Percentiles rank a stretch among this genome's conserved stretches.
Conservation (phyloP, 805 yeast genomes). For the Lachancea sp. region DNA sequence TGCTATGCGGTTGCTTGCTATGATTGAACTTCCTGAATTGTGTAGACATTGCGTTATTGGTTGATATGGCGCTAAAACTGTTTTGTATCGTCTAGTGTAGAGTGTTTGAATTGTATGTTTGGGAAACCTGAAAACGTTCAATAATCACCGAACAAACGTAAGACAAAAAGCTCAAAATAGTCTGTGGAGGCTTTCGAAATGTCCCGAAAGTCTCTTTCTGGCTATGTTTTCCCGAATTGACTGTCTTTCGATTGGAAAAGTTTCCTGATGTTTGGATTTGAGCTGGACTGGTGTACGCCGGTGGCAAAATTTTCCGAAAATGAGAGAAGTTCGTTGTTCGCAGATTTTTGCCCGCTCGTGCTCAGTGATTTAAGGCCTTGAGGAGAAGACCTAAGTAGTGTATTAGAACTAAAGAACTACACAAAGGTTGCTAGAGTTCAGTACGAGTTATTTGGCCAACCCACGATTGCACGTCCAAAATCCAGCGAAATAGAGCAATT, state of each 20-base stretch:
- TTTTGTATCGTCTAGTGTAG: neutral
- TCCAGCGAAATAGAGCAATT: no score
- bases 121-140: neutral
- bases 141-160: neutral
- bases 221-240: neutral
- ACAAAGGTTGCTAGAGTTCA: no score
- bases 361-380: no score
- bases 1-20: slow-evolving; percentile 13
- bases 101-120: neutral
- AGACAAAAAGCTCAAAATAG: neutral
- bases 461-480: no score
- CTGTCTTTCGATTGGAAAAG: neutral
- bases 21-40: slow-evolving; percentile 23
- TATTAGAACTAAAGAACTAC: no score
- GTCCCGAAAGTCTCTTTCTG: neutral
- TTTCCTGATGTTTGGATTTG: neutral
- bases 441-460: no score
- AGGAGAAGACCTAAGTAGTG: no score
- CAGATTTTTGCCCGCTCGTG: no score
- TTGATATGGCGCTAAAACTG: neutral
- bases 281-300: neutral
- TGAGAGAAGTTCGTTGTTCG: no score
- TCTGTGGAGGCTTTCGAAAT: neutral
- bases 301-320: slow-evolving; percentile 4
- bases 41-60: slow-evolving; percentile 10